Percentiles rank a stretch among this genome's conserved stretches.
These are phyloP conservation scores for Coemansia sp. DNA, from an alignment of 192 early-diverging fungal genomes.

Conservation along the genomic window DNA sequence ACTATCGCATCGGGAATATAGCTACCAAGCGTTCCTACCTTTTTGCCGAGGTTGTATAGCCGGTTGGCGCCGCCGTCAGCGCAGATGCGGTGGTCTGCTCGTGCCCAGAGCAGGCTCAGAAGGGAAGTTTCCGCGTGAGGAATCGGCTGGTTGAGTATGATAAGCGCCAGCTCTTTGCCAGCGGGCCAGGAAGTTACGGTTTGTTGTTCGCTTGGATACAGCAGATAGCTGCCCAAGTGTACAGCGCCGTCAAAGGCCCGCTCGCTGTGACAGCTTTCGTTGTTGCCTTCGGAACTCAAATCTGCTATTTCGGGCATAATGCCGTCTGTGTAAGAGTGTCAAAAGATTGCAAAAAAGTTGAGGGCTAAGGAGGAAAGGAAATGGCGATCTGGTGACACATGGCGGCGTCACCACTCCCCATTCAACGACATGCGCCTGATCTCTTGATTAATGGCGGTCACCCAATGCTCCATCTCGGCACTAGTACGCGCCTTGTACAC, in stretches of 20 bases:
- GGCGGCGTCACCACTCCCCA: constrained; percentile 27
- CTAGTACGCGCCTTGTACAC: constrained; percentile 50
- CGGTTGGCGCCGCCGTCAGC: constrained; percentile 92
- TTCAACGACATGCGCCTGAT: constrained; percentile 46
- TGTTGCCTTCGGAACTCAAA: neutral
- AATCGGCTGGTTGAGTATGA: constrained; percentile 79
- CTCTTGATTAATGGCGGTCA: constrained; percentile 53
- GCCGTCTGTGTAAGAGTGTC: neutral
- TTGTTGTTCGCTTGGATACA: constrained; percentile 17
- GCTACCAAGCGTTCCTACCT: constrained; percentile 16
- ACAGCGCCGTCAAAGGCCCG: neutral
- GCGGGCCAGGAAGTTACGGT: constrained; percentile 8
- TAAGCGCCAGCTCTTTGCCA: constrained; percentile 50
- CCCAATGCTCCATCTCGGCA: constrained; percentile 56
- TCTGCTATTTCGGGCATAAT: neutral
- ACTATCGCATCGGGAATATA: constrained; percentile 68
- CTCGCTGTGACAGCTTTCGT: neutral
- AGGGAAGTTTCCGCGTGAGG: constrained; percentile 21
- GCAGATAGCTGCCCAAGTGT: constrained; percentile 26
- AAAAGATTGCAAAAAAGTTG: neutral
- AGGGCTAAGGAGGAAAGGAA: neutral
- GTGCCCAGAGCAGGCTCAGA: constrained; percentile 47
- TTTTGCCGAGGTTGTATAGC: constrained; percentile 64
- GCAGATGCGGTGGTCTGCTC: constrained; percentile 58
- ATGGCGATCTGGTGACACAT: neutral